These are phyloP conservation scores for Cystofilobasidium macerans DNA, from an alignment of 768 basidiomycete genomes.

Conservation along the genomic window DNA sequence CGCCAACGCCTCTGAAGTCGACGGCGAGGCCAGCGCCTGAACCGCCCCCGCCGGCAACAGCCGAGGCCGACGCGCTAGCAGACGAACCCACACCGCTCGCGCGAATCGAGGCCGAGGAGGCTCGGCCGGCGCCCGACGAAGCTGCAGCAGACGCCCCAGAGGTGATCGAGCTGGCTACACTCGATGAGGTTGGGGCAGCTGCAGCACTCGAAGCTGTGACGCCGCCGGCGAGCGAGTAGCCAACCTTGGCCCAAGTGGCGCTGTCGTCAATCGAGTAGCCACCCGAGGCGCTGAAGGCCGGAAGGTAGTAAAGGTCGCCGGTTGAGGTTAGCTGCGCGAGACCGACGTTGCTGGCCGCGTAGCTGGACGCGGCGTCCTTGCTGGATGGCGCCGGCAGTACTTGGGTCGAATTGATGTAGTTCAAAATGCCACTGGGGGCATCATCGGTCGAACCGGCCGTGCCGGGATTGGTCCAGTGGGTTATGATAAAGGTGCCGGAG, in stretches of 20 bases:
- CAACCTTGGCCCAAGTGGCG: slow-evolving; percentile 36
- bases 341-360: slow-evolving; percentile 52
- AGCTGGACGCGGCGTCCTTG: slow-evolving; percentile 52
- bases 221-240: slow-evolving; percentile 32
- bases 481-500: slow-evolving; percentile 40
- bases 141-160: not conserved
- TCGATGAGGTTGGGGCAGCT: slow-evolving; percentile 6
- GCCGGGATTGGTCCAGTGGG: slow-evolving; percentile 25
- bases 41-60: not conserved
- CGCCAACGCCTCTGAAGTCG: too few relatives aligned
- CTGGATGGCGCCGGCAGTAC: slow-evolving; percentile 50
- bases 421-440: slow-evolving; percentile 33
- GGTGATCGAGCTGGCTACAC: too few relatives aligned
- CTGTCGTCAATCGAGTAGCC: slow-evolving; percentile 32
- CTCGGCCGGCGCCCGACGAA: not conserved
- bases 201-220: slow-evolving; percentile 23
- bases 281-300: slow-evolving; percentile 22
- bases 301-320: slow-evolving; percentile 52
- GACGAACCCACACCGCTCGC: not conserved
- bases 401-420: slow-evolving; percentile 50
- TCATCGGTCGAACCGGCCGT: slow-evolving; percentile 28
- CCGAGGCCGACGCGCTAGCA: slow-evolving; percentile 3
- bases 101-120: not conserved
- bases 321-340: slow-evolving; percentile 58
- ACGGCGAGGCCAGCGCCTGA: not conserved